These are phyloP conservation scores for Nakazawaea wyomingensis DNA, from an alignment of 805 yeast genomes.

Conservation along the genomic window DNA sequence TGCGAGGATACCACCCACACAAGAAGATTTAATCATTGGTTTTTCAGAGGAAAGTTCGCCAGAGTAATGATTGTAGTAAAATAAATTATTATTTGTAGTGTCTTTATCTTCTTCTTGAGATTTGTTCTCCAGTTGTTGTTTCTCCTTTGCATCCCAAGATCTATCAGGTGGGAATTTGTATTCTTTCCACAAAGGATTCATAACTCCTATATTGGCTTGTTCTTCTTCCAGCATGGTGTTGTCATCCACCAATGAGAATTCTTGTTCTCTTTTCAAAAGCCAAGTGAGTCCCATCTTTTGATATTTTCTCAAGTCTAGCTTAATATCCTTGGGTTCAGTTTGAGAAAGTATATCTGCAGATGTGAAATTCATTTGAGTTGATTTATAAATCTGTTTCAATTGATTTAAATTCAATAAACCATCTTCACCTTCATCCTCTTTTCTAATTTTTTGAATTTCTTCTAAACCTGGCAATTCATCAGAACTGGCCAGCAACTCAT, in stretches of 20 bases:
- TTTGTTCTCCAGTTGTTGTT: constrained; percentile 7
- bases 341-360: constrained; percentile 60
- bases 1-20: constrained; percentile 84
- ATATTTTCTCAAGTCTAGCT: constrained; percentile 60
- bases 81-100: too few species aligned
- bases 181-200: constrained; percentile 84
- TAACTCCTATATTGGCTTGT: constrained; percentile 42
- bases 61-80: constrained; percentile 73
- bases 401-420: constrained; percentile 67
- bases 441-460: background rate
- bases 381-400: constrained; percentile 64
- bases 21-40: constrained; percentile 57
- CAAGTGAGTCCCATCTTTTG: constrained; percentile 84
- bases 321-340: constrained; percentile 56
- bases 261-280: constrained; percentile 81
- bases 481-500: constrained; percentile 2
- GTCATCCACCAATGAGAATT: constrained; percentile 38
- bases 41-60: constrained; percentile 70
- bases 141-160: constrained; percentile 25
- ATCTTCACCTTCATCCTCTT: constrained; percentile 15
- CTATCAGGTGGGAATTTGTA: constrained; percentile 66
- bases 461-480: constrained; percentile 10
- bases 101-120: too few species aligned
- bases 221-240: constrained; percentile 23
- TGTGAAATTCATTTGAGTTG: constrained; percentile 44